Evolutionary conservation across 305 asterid species (phyloP).

Genomic region (Euphrasia arctica): DNA sequence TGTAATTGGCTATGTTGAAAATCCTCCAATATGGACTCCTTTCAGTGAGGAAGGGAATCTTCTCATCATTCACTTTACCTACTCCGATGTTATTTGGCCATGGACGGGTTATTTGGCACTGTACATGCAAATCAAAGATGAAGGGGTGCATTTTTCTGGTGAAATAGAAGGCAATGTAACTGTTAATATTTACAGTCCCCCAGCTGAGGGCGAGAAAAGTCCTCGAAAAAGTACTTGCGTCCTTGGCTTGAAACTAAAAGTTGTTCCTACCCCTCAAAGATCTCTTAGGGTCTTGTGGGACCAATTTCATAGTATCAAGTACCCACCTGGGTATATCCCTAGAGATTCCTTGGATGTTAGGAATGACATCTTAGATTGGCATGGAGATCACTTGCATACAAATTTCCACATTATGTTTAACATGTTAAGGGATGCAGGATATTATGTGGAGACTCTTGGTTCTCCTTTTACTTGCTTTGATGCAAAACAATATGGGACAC

Average conservation of each 20-base stretch:
- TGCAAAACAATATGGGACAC: conserved; percentile 88
- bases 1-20: conserved; percentile 75
- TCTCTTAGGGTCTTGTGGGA: conserved; percentile 83
- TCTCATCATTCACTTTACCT: conserved; percentile 80
- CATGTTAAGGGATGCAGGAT: conserved; percentile 91
- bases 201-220: conserved; percentile 56
- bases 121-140: conserved; percentile 96
- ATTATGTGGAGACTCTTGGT: conserved; percentile 92
- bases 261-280: conserved; percentile 88
- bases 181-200: conserved; percentile 74
- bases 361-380: conserved; percentile 98
- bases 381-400: conserved; percentile 97
- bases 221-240: conserved; percentile 68
- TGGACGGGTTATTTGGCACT: conserved; percentile 98
- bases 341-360: conserved; percentile 95
- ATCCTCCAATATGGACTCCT: conserved; percentile 92
- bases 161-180: conserved; percentile 86
- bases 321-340: conserved; percentile 98
- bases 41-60: conserved; percentile 80
- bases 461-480: conserved; percentile 98
- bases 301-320: conserved; percentile 93
- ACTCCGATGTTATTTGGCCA: conserved; percentile 96
- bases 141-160: conserved; percentile 85
- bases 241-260: conserved; percentile 73
- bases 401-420: conserved; percentile 86